Base-by-base conservation (phyloP, 176 grass and related monocot genomes). In the Olyra latifolia region DNA sequence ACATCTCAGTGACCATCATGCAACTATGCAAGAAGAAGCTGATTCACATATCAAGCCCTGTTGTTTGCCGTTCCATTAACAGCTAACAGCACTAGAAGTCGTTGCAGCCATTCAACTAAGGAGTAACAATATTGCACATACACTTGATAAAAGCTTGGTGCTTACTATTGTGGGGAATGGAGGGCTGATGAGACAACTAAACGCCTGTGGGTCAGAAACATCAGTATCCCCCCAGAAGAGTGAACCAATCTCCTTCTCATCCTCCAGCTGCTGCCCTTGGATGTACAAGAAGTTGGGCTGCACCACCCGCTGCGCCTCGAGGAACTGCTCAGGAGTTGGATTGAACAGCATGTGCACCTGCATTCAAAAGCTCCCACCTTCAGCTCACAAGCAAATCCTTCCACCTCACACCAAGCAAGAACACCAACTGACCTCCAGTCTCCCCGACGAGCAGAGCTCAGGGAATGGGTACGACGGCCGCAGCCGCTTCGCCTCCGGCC, bases 161-260 rank as follows among this genome's bases (percentile, higher is more conserved):
- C 92, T 89, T 93, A 99, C 96, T 29, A 99, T 99, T 0, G 92
- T 99, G 0, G 96, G 96, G 62, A 95, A 89, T 29, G 96, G 86
- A 16, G 90, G 88, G 66, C 89, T 87, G 77, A 99, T 88, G 67
- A 99, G 86, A 62, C 86, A 93, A 71, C 62, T 88, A 79, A 99
- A 84, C 54, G 84, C 86, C 77, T 99, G 85, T 2, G 88, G 84
- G 32, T 95, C 96, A 17, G 88, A 95, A 2, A 93, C 64, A 49
- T 99, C 86, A 3, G 69, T 29, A 0, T 74, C 87, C 24, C 90
- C 92, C 96, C 96, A 99, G 48, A 91, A 54, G 45, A 99, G 84
- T 0, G 86, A 92, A 23, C 96, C 92, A 55, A 95, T 95, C 79
- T 88, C 88, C 83, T 91, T 93, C 61, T 95, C 96, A 69, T 88